Conservation (phyloP, 2,329 filamentous ascomycete species). For the Atkinsonella hypoxylon region DNA sequence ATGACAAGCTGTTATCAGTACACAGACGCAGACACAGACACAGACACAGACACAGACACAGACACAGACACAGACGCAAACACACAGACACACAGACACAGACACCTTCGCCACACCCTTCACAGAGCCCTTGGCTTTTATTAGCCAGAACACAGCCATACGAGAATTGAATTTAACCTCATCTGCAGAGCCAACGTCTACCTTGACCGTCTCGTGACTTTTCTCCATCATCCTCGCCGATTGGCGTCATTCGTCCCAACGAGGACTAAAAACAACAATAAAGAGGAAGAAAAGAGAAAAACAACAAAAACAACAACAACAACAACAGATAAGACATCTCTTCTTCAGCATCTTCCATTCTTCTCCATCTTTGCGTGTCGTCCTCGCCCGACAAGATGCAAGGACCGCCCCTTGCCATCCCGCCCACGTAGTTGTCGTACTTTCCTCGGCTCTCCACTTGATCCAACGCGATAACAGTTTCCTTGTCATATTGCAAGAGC, state of each 20-base stretch:
- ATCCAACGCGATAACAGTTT: too few relatives aligned
- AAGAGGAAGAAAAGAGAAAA: too few relatives aligned
- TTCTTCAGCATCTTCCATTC: neutral
- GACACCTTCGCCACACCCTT: neutral
- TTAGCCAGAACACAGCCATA: neutral
- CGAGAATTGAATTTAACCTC: neutral
- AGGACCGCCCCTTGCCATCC: neutral
- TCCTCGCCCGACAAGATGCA: conserved; percentile 4
- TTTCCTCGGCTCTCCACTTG: conserved; percentile 2
- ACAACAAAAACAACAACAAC: neutral
- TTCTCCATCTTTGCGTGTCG: neutral
- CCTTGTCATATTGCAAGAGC: too few relatives aligned
- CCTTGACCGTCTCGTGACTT: neutral
- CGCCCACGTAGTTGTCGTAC: conserved; percentile 4
- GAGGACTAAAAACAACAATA: neutral
- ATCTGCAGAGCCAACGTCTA: neutral
- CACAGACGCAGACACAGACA: too few relatives aligned
- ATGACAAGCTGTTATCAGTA: neutral
- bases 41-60: too few relatives aligned
- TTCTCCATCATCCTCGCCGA: neutral
- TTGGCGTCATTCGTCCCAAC: too few relatives aligned
- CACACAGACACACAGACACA: too few relatives aligned
- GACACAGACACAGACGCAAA: too few relatives aligned
- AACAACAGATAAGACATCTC: neutral
- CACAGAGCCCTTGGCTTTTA: neutral